Conservation (phyloP, 257 asterid genomes). For the Salvia hispanica region DNA sequence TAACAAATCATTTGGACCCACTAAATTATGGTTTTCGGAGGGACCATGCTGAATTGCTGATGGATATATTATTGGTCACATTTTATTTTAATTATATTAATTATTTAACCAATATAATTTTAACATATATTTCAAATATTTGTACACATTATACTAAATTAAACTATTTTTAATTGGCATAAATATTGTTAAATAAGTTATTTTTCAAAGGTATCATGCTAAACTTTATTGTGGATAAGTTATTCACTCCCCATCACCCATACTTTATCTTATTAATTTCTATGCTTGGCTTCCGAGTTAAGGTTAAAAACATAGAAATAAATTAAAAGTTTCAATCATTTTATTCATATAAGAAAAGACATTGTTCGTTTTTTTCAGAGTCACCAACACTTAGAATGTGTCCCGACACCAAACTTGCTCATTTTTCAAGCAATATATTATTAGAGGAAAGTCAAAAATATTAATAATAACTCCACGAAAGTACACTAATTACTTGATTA, state of each 20-base stretch:
- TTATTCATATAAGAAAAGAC: constrained; percentile 1
- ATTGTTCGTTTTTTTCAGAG: constrained; percentile 31
- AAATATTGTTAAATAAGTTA: not conserved
- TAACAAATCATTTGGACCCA: too few relatives aligned
- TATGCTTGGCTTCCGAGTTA: constrained; percentile 40
- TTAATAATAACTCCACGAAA: not conserved
- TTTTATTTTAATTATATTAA: too few relatives aligned
- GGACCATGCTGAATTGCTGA: too few relatives aligned
- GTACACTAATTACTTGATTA: too few relatives aligned
- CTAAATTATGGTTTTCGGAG: too few relatives aligned
- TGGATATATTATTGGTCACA: too few relatives aligned
- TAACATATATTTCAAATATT: not conserved
- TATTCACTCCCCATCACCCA: not conserved
- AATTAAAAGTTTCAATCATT: not conserved
- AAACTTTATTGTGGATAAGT: not conserved
- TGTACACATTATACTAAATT: not conserved
- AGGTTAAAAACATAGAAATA: constrained; percentile 11
- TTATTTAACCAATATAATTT: too few relatives aligned
- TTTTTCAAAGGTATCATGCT: not conserved
- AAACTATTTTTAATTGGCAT: not conserved
- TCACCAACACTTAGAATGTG: constrained; percentile 40
- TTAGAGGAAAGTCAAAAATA: not conserved
- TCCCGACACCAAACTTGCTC: constrained; percentile 37
- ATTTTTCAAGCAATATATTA: constrained; percentile 31
- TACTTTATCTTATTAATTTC: not conserved